phyloP scores from a whole-genome alignment of 176 grass and related monocot genomes.

The Juncus inflexus region DNA sequence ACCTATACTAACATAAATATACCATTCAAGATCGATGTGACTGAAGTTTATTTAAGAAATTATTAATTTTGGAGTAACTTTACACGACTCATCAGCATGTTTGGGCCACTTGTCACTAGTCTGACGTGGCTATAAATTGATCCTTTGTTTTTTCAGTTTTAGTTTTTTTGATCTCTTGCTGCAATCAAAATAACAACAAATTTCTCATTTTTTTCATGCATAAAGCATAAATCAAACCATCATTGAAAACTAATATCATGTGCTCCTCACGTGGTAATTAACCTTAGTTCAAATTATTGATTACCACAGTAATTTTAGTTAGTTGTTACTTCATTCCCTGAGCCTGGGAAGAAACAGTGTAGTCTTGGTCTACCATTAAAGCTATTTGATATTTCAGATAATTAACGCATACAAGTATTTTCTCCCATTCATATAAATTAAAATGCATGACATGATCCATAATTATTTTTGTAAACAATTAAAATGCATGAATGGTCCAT shows the following conservation, averaged over 20 bases:
- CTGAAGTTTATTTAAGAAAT: no score
- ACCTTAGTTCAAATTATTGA: no score
- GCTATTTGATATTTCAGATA: no score
- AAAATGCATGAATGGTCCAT: no score
- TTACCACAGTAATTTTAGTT: not conserved
- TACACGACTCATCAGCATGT: constrained; percentile 19
- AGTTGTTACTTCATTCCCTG: constrained; percentile 1
- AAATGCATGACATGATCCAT: no score
- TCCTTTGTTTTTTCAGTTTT: not conserved
- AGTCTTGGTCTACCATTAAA: constrained; percentile 18
- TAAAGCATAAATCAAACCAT: constrained; percentile 4
- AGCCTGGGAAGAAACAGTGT: not conserved
- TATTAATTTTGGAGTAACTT: not conserved
- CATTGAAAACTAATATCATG: constrained; percentile 12
- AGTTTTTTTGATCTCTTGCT: not conserved
- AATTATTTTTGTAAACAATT: no score
- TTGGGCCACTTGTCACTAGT: constrained; percentile 15
- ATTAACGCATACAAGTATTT: no score
- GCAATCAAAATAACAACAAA: not conserved
- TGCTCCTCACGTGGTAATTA: constrained; percentile 8
- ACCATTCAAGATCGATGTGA: no score
- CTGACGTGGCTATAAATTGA: not conserved
- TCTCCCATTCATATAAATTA: no score
- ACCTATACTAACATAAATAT: no score
- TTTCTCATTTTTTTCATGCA: constrained; percentile 6